A percentile compares a stretch with the other conserved stretches of the same genome.
phyloP scores from a whole-genome alignment of 331 rosid species.

The Malus hybrid region DNA sequence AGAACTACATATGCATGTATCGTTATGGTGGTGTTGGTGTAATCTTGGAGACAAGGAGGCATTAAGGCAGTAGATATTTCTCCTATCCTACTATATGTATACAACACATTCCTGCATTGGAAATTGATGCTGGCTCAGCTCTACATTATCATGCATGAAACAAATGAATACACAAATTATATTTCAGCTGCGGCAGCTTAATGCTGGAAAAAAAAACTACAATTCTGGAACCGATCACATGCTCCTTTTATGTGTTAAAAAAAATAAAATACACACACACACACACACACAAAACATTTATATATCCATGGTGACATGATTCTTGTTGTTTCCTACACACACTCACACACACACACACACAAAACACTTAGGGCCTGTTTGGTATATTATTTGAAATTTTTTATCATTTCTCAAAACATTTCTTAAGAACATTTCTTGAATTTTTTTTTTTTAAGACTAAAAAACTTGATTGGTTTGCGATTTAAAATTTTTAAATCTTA shows the following conservation, averaged over 20 bases:
- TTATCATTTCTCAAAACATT: no score
- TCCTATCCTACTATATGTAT: not conserved
- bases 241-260: not conserved
- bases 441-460: no score
- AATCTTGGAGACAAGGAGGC: constrained; percentile 38
- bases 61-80: constrained; percentile 16
- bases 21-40: not conserved
- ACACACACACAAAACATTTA: no score
- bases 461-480: no score
- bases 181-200: not conserved
- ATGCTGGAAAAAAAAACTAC: not conserved
- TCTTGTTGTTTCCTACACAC: constrained; percentile 18
- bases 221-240: constrained; percentile 3
- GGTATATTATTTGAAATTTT: no score
- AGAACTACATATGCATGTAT: not conserved
- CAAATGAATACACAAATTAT: not conserved
- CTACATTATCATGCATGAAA: not conserved
- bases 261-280: not conserved
- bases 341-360: no score
- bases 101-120: not conserved
- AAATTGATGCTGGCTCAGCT: not conserved
- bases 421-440: no score
- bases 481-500: no score
- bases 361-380: no score
- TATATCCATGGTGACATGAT: no score